These are phyloP conservation scores for Perilla frutescens DNA, from an alignment of 257 asterid species.

Conservation along the genomic window DNA sequence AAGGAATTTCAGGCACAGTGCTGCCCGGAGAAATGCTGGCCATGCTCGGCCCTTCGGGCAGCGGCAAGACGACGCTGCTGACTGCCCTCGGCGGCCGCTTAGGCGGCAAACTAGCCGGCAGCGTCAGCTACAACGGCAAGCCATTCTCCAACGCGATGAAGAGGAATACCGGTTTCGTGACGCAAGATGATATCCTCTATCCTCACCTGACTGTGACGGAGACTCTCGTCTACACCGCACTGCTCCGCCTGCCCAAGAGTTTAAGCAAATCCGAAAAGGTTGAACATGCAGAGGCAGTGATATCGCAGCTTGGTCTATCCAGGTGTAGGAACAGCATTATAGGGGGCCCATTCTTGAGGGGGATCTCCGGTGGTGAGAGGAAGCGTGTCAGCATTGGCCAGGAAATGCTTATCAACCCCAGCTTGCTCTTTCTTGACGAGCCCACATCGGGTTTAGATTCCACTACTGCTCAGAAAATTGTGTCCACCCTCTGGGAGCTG, in stretches of 20 bases:
- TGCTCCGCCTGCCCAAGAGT: slow-evolving; percentile 61
- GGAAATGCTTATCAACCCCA: slow-evolving; percentile 84
- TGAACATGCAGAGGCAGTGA: slow-evolving; percentile 57
- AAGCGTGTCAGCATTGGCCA: slow-evolving; percentile 88
- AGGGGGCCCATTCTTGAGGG: slow-evolving; percentile 57
- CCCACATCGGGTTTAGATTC: slow-evolving; percentile 91
- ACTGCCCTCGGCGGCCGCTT: slow-evolving; percentile 81
- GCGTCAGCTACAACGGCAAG: slow-evolving; percentile 60
- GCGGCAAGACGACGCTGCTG: slow-evolving; percentile 85
- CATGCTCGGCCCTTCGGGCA: slow-evolving; percentile 92
- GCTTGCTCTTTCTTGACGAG: slow-evolving; percentile 74
- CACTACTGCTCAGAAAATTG: slow-evolving; percentile 75
- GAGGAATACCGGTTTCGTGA: slow-evolving; percentile 81
- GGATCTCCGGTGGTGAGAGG: slow-evolving; percentile 83
- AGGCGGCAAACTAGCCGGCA: slow-evolving; percentile 49
- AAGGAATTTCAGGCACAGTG: slow-evolving; percentile 68
- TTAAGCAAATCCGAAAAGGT: slow-evolving; percentile 48
- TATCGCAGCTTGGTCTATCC: slow-evolving; percentile 59
- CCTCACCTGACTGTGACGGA: slow-evolving; percentile 84
- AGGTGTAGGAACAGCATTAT: slow-evolving; percentile 60
- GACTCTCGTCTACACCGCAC: slow-evolving; percentile 74
- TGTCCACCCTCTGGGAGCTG: slow-evolving; percentile 64
- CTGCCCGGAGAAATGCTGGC: slow-evolving; percentile 80
- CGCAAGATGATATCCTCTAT: slow-evolving; percentile 75
- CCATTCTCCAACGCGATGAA: slow-evolving; percentile 63